These are phyloP conservation scores for Stephania yunnanensis DNA, from an alignment of 164 flowering plant genomes.

Conservation along the genomic window DNA sequence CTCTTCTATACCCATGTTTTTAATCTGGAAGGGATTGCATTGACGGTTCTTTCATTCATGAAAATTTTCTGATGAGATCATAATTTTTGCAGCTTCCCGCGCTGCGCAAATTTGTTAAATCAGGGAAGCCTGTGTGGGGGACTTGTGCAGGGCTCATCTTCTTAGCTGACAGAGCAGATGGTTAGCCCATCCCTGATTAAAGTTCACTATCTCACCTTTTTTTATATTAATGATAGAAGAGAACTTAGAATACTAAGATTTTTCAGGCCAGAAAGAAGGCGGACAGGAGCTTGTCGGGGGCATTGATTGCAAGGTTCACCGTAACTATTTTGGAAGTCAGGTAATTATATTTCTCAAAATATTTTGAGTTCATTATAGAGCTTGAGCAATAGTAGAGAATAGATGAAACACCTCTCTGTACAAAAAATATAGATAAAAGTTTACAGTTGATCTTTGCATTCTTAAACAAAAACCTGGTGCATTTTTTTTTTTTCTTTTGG, in stretches of 20 bases:
- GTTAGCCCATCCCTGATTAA: conserved; percentile 23
- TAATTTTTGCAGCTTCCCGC: conserved; percentile 70
- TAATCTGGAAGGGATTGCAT: background rate
- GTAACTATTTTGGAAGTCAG: conserved; percentile 97
- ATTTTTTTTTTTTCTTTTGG: background rate
- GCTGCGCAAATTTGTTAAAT: conserved; percentile 72
- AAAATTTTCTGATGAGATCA: background rate
- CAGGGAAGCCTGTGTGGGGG: conserved; percentile 99
- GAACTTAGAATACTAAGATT: background rate
- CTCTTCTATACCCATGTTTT: background rate
- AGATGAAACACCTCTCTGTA: no score
- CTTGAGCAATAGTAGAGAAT: background rate
- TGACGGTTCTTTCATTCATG: background rate
- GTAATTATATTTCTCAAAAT: conserved; percentile 23
- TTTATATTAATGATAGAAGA: background rate
- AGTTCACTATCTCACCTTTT: background rate
- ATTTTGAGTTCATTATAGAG: background rate
- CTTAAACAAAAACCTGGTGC: background rate
- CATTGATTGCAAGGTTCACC: conserved; percentile 83
- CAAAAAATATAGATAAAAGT: no score
- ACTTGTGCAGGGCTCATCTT: conserved; percentile 98
- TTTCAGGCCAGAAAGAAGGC: conserved; percentile 80
- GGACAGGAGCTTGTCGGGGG: conserved; percentile 93
- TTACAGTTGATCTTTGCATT: no score
- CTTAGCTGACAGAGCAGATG: conserved; percentile 74